These are phyloP conservation scores for Pleurotus cornucopiae DNA, from an alignment of 768 basidiomycete species.

Conservation along the genomic window DNA sequence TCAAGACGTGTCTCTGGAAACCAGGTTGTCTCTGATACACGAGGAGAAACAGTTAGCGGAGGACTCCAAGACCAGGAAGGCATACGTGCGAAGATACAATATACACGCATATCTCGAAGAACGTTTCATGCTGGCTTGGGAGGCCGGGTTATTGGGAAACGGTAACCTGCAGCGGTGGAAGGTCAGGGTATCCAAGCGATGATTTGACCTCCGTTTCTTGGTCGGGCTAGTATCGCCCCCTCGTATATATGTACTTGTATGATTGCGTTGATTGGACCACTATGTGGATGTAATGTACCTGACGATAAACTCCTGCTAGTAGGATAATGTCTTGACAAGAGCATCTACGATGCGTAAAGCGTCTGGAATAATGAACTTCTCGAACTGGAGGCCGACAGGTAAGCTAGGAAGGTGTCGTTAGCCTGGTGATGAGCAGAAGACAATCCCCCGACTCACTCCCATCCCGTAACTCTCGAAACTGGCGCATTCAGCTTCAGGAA, in stretches of 20 bases:
- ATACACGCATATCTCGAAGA: conserved; percentile 40
- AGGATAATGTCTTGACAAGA: conserved; percentile 77
- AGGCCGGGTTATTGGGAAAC: conserved; percentile 43
- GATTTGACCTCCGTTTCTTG: background rate
- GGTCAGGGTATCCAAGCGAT: conserved; percentile 24
- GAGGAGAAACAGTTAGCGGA: conserved; percentile 22
- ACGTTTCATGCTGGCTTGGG: conserved; percentile 44
- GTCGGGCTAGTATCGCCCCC: background rate
- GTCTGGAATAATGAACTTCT: conserved; percentile 92
- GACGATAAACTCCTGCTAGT: conserved; percentile 28
- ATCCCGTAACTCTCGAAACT: conserved; percentile 80
- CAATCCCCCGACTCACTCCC: conserved; percentile 71
- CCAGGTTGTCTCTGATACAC: conserved; percentile 20
- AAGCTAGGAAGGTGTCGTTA: conserved; percentile 39
- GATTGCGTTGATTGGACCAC: background rate
- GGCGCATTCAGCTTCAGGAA: conserved; percentile 89
- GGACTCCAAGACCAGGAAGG: conserved; percentile 20
- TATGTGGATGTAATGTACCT: background rate
- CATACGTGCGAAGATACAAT: conserved; percentile 26
- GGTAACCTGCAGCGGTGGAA: conserved; percentile 47
- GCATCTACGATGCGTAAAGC: conserved; percentile 79
- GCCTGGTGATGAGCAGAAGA: no score
- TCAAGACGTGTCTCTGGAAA: conserved; percentile 34
- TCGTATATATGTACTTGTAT: conserved; percentile 3
- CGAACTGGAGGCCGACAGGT: conserved; percentile 81